Conservation (phyloP, 345 rosid genomes). For the Gossypium sturtianum region DNA sequence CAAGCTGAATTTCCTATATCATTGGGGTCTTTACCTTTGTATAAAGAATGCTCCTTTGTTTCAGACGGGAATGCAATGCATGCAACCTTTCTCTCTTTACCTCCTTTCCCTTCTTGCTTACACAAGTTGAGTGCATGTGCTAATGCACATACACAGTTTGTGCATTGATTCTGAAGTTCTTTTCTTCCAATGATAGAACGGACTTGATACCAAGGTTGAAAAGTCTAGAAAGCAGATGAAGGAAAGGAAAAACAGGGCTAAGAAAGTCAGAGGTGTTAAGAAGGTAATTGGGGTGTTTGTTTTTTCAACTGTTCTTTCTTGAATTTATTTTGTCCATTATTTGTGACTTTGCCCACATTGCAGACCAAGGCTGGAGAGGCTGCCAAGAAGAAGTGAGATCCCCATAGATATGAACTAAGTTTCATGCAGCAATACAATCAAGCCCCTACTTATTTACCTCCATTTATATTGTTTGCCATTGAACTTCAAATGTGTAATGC, state of each 20-base stretch:
- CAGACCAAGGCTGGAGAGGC: too few species aligned
- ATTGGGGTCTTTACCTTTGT: neutral
- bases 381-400: too few species aligned
- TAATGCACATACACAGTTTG: too few species aligned
- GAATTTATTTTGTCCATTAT: too few species aligned
- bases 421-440: neutral
- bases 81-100: neutral
- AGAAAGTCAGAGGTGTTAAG: conserved; percentile 28
- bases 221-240: conserved; percentile 32
- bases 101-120: neutral
- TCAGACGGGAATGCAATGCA: neutral
- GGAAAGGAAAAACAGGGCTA: conserved; percentile 30
- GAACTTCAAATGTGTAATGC: neutral
- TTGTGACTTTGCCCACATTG: too few species aligned
- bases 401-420: too few species aligned
- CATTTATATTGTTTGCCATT: neutral
- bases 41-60: neutral
- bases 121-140: too few species aligned
- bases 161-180: neutral
- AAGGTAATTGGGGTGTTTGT: conserved; percentile 14
- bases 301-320: too few species aligned
- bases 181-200: conserved; percentile 14
- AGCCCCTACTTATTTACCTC: neutral
- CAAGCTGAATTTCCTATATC: neutral
- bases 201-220: conserved; percentile 27